These are phyloP conservation scores for Aureobasidium sp. DNA, from an alignment of 2,329 filamentous ascomycete genomes.

Conservation along the genomic window DNA sequence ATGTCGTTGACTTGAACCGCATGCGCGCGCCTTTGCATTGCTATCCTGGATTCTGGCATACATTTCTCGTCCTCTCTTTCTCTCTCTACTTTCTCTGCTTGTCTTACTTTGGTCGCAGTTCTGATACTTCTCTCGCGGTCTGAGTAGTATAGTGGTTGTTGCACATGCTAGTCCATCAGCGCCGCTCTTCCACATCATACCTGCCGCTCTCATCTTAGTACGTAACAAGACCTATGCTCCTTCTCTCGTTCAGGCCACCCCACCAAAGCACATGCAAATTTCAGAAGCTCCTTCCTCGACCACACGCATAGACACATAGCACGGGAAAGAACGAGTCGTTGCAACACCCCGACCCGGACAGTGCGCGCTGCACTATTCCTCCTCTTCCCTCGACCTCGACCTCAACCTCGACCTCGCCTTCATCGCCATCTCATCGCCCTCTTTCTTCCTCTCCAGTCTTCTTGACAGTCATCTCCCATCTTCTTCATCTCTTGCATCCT, in stretches of 20 bases:
- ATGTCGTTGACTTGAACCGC: background rate
- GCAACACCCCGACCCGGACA: background rate
- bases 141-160: background rate
- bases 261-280: constrained; percentile 16
- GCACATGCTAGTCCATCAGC: background rate
- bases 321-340: constrained; percentile 5
- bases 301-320: constrained; percentile 13
- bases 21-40: constrained; percentile 11
- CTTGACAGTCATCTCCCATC: constrained; percentile 23
- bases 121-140: background rate
- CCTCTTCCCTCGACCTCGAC: background rate
- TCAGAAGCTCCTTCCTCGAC: constrained; percentile 18
- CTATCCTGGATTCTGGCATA: constrained; percentile 11
- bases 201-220: constrained; percentile 4
- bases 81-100: background rate
- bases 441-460: constrained; percentile 18
- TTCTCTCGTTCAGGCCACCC: constrained; percentile 14
- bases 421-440: constrained; percentile 2
- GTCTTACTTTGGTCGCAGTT: background rate
- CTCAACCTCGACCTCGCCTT: background rate
- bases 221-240: constrained; percentile 16
- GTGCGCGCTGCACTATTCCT: background rate
- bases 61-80: background rate
- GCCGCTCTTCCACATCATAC: constrained; percentile 18
- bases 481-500: constrained; percentile 33